Evolutionary conservation across 768 basidiomycete genomes (phyloP), one percentile per base, ranked within the genome.

Genomic region (Suillus plorans): DNA sequence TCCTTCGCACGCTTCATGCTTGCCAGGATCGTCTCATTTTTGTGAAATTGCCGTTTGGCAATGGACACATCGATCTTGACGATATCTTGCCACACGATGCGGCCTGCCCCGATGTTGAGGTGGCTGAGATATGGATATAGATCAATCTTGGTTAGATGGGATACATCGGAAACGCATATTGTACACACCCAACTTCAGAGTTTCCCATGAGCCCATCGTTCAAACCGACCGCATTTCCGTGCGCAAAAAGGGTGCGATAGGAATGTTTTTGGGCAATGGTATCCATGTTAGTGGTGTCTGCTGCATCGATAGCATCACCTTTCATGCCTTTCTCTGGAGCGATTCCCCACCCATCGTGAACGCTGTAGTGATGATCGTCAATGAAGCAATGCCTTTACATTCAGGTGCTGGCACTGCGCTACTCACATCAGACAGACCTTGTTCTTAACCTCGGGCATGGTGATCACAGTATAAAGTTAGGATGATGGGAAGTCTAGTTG

Each of bases 81-180:
- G 69, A 98, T 98, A 71, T 98, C 96, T 76, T 98, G 96, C 96
- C 96, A 97, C 36, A 97, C 95, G 59, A 97, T 85, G 25, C 95
- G 89, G 1, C 95, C 96, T 61, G 96, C 96, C 41, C 95, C 95
- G 69, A 96, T 94, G 78, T 98, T 98, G 66, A 97, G 79, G 74
- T 97, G 95, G 4, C 95, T 97, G 66, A n/a, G 25, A 14, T 37
- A 31, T 50, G 42, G n/a, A 44, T 58, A 39, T 31, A 16, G 45
- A 42, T 59, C 5, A 50, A 34, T 56, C 5, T 60, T 13, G 36
- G 4, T 22, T n/a, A 42, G 49, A 36, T 14, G 28, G 12, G 5
- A 49, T 34, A 22, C 9, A 9, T 58, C 1, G 58, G 37, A 25
- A 34, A 65, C 39, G 25, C 10, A 28, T 58, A 36, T 63, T 39